Evolutionary conservation across 1,284 basidiomycete species (phyloP).

Genomic region (Ceraceosorus guamensis): DNA sequence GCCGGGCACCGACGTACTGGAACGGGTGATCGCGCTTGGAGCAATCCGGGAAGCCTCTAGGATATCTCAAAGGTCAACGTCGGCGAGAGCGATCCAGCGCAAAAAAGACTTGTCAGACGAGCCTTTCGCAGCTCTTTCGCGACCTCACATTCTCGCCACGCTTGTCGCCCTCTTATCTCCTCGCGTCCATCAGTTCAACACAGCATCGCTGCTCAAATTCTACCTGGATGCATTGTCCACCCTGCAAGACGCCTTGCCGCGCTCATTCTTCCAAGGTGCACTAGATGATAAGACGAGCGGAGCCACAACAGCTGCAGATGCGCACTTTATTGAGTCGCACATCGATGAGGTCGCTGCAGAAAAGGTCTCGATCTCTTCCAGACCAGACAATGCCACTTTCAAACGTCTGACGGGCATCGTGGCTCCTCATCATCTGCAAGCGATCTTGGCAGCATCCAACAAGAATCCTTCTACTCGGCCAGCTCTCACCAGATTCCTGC

Average conservation of each 20-base stretch:
- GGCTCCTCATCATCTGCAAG: slow-evolving; percentile 28
- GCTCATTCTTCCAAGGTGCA: slow-evolving; percentile 6
- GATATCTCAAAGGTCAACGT: slow-evolving; percentile 10
- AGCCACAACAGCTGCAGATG: not conserved
- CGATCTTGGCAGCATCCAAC: slow-evolving; percentile 28
- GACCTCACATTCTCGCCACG: slow-evolving; percentile 25
- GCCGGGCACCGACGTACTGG: slow-evolving; percentile 26
- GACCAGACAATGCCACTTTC: slow-evolving; percentile 12
- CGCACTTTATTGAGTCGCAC: not conserved
- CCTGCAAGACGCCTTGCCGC: slow-evolving; percentile 30
- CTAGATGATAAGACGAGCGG: not conserved
- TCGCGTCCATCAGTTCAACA: slow-evolving; percentile 26
- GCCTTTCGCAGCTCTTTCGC: slow-evolving; percentile 7
- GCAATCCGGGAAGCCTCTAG: not conserved
- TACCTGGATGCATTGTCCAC: slow-evolving; percentile 34
- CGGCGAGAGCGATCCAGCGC: slow-evolving; percentile 7
- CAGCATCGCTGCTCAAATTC: slow-evolving; percentile 12
- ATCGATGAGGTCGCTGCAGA: not conserved
- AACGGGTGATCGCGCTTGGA: slow-evolving; percentile 13
- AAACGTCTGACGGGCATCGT: slow-evolving; percentile 23
- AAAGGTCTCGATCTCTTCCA: not conserved
- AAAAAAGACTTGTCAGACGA: not conserved
- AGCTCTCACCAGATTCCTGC: slow-evolving; percentile 35
- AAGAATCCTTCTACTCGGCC: slow-evolving; percentile 30
- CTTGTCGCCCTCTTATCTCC: slow-evolving; percentile 26